These are phyloP conservation scores for Metschnikowia borealis DNA, from an alignment of 805 yeast genomes.

Conservation along the genomic window DNA sequence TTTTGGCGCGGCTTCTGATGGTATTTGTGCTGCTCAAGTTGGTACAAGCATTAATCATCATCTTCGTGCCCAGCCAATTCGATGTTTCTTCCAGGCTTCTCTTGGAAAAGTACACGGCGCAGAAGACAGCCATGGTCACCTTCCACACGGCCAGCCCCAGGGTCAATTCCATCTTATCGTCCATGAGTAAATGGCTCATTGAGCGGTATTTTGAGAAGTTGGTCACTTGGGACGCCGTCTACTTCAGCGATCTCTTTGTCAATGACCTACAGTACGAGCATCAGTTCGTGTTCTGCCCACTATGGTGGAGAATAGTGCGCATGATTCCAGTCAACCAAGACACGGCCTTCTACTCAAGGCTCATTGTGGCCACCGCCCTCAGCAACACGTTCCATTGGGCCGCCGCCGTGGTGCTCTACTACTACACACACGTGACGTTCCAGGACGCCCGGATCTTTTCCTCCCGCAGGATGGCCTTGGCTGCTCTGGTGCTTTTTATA, in stretches of 20 bases:
- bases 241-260: conserved; percentile 56
- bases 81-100: conserved; percentile 46
- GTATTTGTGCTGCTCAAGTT: conserved; percentile 31
- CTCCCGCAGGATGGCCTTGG: conserved; percentile 19
- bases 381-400: conserved; percentile 52
- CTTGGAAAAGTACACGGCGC: conserved; percentile 18
- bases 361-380: conserved; percentile 35
- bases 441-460: conserved; percentile 18
- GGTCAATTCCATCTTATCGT: conserved; percentile 6
- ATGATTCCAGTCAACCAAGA: conserved; percentile 6
- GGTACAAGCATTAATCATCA: conserved; percentile 36
- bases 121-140: conserved; percentile 6
- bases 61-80: conserved; percentile 42
- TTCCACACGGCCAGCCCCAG: conserved; percentile 9
- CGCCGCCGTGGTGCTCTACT: conserved; percentile 47
- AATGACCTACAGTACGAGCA: conserved; percentile 67
- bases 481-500: conserved; percentile 41
- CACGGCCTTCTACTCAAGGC: conserved; percentile 12
- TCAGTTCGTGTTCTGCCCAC: conserved; percentile 81
- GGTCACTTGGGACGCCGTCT: conserved; percentile 83
- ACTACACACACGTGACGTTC: conserved; percentile 37
- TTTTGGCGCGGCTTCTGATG: neutral
- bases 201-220: conserved; percentile 45
- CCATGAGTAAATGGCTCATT: neutral
- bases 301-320: conserved; percentile 60